phyloP scores from a whole-genome alignment of 208 protist species.

The Acanthamoeba polyphaga region DNA sequence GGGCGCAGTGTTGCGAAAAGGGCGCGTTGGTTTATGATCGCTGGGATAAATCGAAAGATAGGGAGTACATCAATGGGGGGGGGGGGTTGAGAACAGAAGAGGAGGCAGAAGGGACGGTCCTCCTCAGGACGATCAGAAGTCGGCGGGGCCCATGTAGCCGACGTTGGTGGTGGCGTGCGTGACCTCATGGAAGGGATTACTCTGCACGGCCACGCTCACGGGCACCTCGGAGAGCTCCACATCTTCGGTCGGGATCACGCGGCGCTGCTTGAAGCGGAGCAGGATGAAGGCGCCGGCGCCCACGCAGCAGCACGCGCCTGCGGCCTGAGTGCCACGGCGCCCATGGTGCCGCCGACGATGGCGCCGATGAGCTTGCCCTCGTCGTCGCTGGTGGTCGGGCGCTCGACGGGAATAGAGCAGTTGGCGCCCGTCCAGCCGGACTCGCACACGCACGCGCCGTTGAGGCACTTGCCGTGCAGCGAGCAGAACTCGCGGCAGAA shows the following conservation, averaged over 20 bases:
- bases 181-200: neutral
- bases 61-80: too few species aligned
- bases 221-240: constrained; percentile 13
- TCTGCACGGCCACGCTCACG: neutral
- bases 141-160: neutral
- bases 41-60: too few species aligned
- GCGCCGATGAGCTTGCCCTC: constrained; percentile 1
- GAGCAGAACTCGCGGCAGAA: constrained; percentile 68
- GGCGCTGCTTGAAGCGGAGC: constrained; percentile 19
- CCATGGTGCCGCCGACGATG: constrained; percentile 26
- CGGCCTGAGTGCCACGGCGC: neutral
- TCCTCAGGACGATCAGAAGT: neutral
- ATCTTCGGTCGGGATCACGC: neutral
- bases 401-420: constrained; percentile 12
- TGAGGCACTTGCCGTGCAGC: constrained; percentile 27
- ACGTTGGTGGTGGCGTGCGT: neutral
- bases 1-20: too few species aligned
- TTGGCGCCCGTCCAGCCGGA: constrained; percentile 36
- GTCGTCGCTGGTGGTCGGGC: neutral
- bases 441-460: constrained; percentile 63
- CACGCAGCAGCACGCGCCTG: constrained; percentile 2
- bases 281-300: neutral
- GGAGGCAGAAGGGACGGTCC: too few species aligned
- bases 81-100: too few species aligned
- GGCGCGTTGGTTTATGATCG: too few species aligned